phyloP scores from a whole-genome alignment of 306 rosid genomes.

The Pyrus bretschneideri region DNA sequence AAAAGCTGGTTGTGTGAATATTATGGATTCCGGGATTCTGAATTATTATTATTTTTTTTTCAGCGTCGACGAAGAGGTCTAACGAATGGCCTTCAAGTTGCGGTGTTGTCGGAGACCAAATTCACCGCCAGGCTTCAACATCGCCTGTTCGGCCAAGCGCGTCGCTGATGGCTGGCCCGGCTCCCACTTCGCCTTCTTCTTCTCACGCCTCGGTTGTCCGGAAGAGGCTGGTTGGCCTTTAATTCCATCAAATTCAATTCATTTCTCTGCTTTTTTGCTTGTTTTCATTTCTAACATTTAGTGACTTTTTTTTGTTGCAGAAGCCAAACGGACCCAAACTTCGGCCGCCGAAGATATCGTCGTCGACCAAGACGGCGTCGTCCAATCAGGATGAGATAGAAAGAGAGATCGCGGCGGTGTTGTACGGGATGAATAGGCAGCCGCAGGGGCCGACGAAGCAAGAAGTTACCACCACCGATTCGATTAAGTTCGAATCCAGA shows the following conservation, averaged over 20 bases:
- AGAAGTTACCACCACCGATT: constrained; percentile 42
- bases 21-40: constrained; percentile 8
- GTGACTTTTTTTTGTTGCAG: constrained; percentile 44
- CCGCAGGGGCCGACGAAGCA: constrained; percentile 82
- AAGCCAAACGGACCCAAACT: constrained; percentile 68
- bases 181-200: constrained; percentile 85
- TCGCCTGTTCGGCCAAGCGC: constrained; percentile 68
- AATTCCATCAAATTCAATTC: not conserved
- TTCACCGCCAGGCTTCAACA: constrained; percentile 62
- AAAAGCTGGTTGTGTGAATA: not conserved
- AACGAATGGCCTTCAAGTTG: constrained; percentile 81
- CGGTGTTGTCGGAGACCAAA: constrained; percentile 44
- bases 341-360: constrained; percentile 56
- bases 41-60: not conserved
- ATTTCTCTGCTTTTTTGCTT: not conserved
- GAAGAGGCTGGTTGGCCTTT: constrained; percentile 70
- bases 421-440: constrained; percentile 86
- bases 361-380: constrained; percentile 51
- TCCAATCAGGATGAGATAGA: constrained; percentile 85
- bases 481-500: constrained; percentile 46
- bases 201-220: constrained; percentile 61
- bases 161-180: constrained; percentile 15
- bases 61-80: constrained; percentile 90
- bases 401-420: constrained; percentile 92
- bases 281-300: not conserved